Percentiles rank a stretch among this genome's conserved stretches.
These are phyloP conservation scores for Tolypocladium ophioglossoides DNA, from an alignment of 2,329 filamentous ascomycete genomes.

Conservation along the genomic window DNA sequence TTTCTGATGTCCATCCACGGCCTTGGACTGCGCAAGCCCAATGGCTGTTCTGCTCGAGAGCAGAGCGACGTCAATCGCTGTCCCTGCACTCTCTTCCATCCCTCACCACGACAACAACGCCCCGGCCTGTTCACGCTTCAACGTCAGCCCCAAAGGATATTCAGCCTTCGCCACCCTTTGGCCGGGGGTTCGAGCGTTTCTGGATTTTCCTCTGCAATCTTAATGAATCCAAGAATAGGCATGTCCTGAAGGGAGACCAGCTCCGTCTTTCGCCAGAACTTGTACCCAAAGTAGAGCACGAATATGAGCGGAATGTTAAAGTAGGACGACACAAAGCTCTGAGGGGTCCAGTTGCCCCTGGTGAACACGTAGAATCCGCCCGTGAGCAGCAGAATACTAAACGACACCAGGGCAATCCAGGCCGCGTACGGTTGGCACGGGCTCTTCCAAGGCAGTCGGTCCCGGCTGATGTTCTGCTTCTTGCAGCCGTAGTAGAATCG, in stretches of 20 bases:
- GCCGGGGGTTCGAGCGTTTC: conserved; percentile 1
- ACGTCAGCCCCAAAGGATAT: conserved; percentile 8
- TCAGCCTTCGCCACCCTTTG: conserved; percentile 8
- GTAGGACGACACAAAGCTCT: conserved; percentile 48
- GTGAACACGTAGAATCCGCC: conserved; percentile 64
- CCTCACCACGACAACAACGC: no score
- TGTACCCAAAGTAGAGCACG: conserved; percentile 45
- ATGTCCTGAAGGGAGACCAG: conserved; percentile 8
- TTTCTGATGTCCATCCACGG: no score
- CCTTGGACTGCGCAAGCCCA: no score
- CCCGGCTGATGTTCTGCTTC: conserved; percentile 32
- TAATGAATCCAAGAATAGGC: conserved; percentile 9
- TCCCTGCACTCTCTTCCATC: no score
- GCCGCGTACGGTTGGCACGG: conserved; percentile 47
- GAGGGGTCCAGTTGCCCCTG: conserved; percentile 45
- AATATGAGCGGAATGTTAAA: conserved; percentile 47
- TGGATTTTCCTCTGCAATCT: conserved; percentile 5
- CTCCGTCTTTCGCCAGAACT: conserved; percentile 21
- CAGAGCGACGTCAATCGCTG: no score
- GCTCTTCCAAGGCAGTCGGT: conserved; percentile 34
- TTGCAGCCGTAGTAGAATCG: conserved; percentile 41
- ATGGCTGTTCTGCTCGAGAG: no score
- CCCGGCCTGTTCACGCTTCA: no score
- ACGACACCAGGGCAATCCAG: conserved; percentile 41
- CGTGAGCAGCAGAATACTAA: conserved; percentile 48